Evolutionary conservation across 768 basidiomycete species (phyloP), one percentile per base, ranked within the genome.

Genomic region (Suillus americanus): DNA sequence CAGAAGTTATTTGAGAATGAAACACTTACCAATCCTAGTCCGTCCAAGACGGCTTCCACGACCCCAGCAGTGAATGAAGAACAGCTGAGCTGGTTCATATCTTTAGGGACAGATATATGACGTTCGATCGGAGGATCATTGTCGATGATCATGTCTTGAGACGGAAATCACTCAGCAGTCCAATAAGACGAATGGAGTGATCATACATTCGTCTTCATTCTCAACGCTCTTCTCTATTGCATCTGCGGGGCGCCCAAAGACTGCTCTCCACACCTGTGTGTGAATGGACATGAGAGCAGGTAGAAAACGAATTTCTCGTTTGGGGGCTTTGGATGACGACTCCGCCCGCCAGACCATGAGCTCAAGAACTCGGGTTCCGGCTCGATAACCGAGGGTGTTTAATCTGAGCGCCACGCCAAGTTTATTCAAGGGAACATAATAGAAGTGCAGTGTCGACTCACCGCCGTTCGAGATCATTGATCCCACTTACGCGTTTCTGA

Each of bases 21-120:
- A 62, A 5, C n/a, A 86, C 94, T 72, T 73, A 97, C 96, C 70
- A 99, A 95, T 64, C 94, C 93, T 30, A 97, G 82, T 1, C 95
- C 95, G 74, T 98, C 96, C 67, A 98, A 81, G 18, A 97, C 94
- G 13, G 96, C 97, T 78, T 99, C 97, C 14, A 99, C 97, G 57
- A 99, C 89, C 1, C 97, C 97, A 13, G 97, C 97, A 0, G 95
- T 94, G 73, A 97, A 92, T 3, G 97, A 98, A n/a, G 95, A 97
- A 73, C 95, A 98, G 70, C 92, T 96, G 45, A 99, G 83, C 71
- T 92, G 89, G 71, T 89, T 92, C 87, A 99, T 89, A 73, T 99
- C 97, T 70, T 87, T 88, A 25, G 97, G 97, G 16, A 99, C 92
- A 37, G 95, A 94, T 66, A 99, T 94, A 68, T 94, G 84, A 64